Evolutionary conservation across 352 stramenopile species (phyloP).

Genomic region (Globisporangium irregulare): DNA sequence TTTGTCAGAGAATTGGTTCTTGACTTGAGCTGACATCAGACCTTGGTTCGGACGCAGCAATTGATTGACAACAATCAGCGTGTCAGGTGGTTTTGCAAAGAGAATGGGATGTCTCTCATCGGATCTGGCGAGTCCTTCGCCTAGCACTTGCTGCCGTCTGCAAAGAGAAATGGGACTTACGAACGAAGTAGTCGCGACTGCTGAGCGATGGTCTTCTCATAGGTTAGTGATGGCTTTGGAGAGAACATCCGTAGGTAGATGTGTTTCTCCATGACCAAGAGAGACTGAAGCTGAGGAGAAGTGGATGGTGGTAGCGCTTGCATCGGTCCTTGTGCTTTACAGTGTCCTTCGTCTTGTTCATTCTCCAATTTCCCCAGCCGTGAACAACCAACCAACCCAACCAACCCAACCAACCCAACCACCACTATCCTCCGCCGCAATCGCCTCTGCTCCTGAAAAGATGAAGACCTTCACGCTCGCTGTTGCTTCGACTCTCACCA

Average conservation of each 20-base stretch:
- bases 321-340: neutral
- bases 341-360: conserved; percentile 16
- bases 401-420: neutral
- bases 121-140: neutral
- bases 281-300: neutral
- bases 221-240: neutral
- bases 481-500: neutral
- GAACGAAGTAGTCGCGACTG: neutral
- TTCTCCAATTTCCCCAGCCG: conserved; percentile 28
- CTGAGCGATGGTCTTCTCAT: neutral
- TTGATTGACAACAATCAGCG: neutral
- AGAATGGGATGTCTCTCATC: neutral
- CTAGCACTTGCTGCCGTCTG: neutral
- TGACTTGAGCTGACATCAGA: neutral
- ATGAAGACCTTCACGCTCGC: conserved; percentile 26
- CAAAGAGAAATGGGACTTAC: neutral
- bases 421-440: neutral
- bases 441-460: neutral
- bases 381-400: neutral
- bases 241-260: too few relatives aligned
- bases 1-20: neutral
- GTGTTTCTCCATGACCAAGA: too few relatives aligned
- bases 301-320: neutral
- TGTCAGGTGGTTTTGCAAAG: neutral
- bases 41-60: neutral